Evolutionary conservation across 148 eudicot genomes (phyloP), one percentile per base, ranked within the genome.

Genomic region (Camellia sinensis): DNA sequence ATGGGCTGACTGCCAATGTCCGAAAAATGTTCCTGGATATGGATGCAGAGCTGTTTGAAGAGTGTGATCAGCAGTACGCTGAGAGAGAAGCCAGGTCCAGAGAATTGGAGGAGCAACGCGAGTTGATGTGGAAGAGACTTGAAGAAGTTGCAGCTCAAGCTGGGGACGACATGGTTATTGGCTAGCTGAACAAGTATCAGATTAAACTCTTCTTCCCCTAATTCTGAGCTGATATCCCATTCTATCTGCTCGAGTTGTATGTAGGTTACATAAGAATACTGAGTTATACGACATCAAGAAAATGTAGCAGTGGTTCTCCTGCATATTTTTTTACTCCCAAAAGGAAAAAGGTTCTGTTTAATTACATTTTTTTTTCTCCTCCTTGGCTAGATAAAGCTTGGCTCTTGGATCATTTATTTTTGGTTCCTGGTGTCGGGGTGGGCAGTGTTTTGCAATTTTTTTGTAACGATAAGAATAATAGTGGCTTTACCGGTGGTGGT

Each of bases 11-110:
- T 50, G 76, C 81, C 12, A 86, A 88, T 79, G 91, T 88, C 5
- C 75, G 79, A 69, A 78, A 80, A 80, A 86, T 86, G 91, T 88
- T 88, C 83, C 66, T 78, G 18, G 91, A 88, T 75, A 86, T 88
- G 89, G 91, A 88, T 53, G 1, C 75, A 2, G 91, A 82, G 67
- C 83, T 88, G 18, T 88, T 86, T 81, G 87, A 88, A 59, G 84
- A 84, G 78, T 88, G 90, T 9, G 82, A 83, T 19, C 83, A 59
- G 15, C 73, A 82, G 78, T 79, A 67, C 62, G 79, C 71, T 13
- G 89, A 82, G 77, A 86, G 57, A 54, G 71, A 82, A 60, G 75
- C 86, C 44, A 84, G 52, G 77, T 82, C 78, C 12, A 15, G 41
- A 7, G 86, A 86, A 37, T 7, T 75, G 46, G 84, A 84, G 75